Base-by-base conservation (phyloP, 805 yeast species). In the Candida tibetensis region DNA sequence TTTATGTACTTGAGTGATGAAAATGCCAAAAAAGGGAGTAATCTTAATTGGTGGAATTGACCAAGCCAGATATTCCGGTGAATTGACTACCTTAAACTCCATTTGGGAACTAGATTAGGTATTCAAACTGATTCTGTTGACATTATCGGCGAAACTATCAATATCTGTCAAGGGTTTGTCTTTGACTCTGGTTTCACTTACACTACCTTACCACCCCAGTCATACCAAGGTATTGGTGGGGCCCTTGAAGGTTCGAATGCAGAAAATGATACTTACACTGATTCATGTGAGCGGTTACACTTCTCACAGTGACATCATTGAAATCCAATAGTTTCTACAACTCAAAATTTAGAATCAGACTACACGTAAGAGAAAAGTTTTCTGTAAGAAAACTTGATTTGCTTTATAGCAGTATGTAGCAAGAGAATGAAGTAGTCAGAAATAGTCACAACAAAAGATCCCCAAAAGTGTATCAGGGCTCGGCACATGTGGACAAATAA, bases 1-100 rank as follows among this genome's bases (percentile, higher is more conserved):
- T n/a, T n/a, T n/a, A n/a, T 48, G 14, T 48, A 44, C 40, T 39
- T 53, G 36, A 45, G 42, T 36, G 44, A 44, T 23, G 46, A 37
- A 3, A 19, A 37, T 34, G 45, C 44, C 4, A 12, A 17, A 4
- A 3, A 22, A 9, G n/a, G 58, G 58, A 6, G 35, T 49, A 1
- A 27, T 53, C n/a, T 28, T 53, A 5, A 51, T 53, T 31, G 58
- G 58, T 8, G 56, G 51, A 12, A 46, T 51, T n/a, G 56, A 53
- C 40, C 28, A 34, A 4, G 49, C 37, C 16, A 53, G 50, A 41
- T 41, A 37, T 30, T 27, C 28, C 14, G 50, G 50, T 4, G 18
- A 16, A 6, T 34, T 44, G 26, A 17, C 16, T 17, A 40, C 19
- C 4, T 28, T 32, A n/a, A 30, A 37, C 1, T 21, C 36, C 2